Evolutionary conservation across 805 yeast species (phyloP).

Genomic region (Candida ovalis): DNA sequence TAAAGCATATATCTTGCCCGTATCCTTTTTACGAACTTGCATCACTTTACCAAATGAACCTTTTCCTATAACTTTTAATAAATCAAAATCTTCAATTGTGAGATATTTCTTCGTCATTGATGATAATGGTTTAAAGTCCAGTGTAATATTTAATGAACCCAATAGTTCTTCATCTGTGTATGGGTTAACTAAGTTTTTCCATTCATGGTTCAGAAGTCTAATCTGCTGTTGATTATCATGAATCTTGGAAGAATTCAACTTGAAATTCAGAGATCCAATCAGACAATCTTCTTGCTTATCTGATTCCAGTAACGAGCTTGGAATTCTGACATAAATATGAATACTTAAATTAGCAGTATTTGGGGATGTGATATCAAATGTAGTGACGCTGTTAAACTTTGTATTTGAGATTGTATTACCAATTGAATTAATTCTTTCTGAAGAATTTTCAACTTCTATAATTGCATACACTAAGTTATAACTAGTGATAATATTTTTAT

Average conservation of each 20-base stretch:
- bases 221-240: slow-evolving; percentile 34
- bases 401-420: slow-evolving; percentile 78
- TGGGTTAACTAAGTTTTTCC: slow-evolving; percentile 35
- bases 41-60: slow-evolving; percentile 98
- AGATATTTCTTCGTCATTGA: slow-evolving; percentile 50
- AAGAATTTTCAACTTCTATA: slow-evolving; percentile 92
- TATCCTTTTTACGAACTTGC: slow-evolving; percentile 96
- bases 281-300: slow-evolving; percentile 58
- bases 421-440: slow-evolving; percentile 81
- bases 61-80: slow-evolving; percentile 93
- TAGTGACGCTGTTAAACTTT: slow-evolving; percentile 82
- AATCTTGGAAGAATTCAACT: slow-evolving; percentile 34
- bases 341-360: slow-evolving; percentile 47
- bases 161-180: slow-evolving; percentile 29
- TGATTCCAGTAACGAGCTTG: slow-evolving; percentile 49
- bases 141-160: slow-evolving; percentile 38
- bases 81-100: slow-evolving; percentile 86
- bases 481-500: slow-evolving; percentile 48
- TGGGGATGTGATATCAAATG: slow-evolving; percentile 79
- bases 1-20: slow-evolving; percentile 89
- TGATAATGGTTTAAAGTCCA: slow-evolving; percentile 35
- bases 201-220: slow-evolving; percentile 66
- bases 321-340: slow-evolving; percentile 77
- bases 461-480: slow-evolving; percentile 69
- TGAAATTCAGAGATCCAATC: slow-evolving; percentile 66